Evolutionary conservation across 805 yeast genomes (phyloP).

Genomic region (Ogataea paraovalis): DNA sequence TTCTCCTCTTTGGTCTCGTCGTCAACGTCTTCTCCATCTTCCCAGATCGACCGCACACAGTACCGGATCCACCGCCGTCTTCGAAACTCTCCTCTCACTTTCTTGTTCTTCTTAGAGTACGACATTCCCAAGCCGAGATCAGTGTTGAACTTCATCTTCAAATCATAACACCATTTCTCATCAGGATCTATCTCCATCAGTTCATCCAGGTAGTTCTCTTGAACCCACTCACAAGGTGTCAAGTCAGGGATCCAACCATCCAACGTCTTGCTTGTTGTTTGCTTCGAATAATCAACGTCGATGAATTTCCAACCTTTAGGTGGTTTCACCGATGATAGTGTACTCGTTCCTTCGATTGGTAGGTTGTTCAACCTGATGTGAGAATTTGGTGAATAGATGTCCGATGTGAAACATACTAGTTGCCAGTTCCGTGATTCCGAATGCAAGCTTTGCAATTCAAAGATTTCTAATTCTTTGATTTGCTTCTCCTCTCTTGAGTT

Average conservation of each 20-base stretch:
- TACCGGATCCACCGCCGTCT: slow-evolving; percentile 66
- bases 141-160: slow-evolving; percentile 20
- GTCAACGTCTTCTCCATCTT: slow-evolving; percentile 7
- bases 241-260: slow-evolving; percentile 66
- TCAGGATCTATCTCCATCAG: slow-evolving; percentile 62
- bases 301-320: slow-evolving; percentile 58
- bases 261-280: slow-evolving; percentile 7
- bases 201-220: slow-evolving; percentile 42
- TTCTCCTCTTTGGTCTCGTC: slow-evolving; percentile 2
- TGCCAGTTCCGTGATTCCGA: slow-evolving; percentile 55
- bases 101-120: slow-evolving; percentile 6
- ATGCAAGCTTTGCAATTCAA: slow-evolving; percentile 58
- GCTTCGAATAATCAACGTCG: slow-evolving; percentile 12
- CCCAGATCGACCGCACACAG: slow-evolving; percentile 30
- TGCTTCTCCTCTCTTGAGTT: slow-evolving; percentile 37
- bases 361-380: slow-evolving; percentile 31
- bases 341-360: slow-evolving; percentile 26
- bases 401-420: slow-evolving; percentile 52
- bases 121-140: slow-evolving; percentile 19
- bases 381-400: slow-evolving; percentile 50
- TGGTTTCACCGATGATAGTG: slow-evolving; percentile 43
- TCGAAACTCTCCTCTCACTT: slow-evolving; percentile 44
- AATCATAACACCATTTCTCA: slow-evolving; percentile 85
- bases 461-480: slow-evolving; percentile 55
- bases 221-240: slow-evolving; percentile 62